Percentiles rank a stretch among this genome's conserved stretches.
Evolutionary conservation across 1,139 yeast species (phyloP).

Genomic region (Taphrina flavorubra): DNA sequence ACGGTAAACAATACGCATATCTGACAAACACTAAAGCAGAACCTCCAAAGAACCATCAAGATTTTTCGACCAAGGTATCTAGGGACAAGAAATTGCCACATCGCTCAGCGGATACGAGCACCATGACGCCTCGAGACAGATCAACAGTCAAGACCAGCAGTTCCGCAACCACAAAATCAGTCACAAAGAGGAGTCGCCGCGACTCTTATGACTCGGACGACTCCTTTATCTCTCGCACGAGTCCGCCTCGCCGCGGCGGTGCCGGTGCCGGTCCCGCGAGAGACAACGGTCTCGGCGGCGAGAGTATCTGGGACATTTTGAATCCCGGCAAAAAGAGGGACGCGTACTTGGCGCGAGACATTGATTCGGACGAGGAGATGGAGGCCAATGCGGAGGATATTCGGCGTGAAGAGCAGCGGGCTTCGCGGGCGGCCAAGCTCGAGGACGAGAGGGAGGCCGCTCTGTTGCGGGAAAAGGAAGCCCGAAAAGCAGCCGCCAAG

Average conservation of each 20-base stretch:
- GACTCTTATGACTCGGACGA: conserved; percentile 20
- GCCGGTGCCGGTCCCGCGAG: neutral
- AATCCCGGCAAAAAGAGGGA: conserved; percentile 58
- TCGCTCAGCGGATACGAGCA: neutral
- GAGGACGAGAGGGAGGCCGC: conserved; percentile 72
- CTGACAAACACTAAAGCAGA: conserved; percentile 1
- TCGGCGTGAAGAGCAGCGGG: conserved; percentile 74
- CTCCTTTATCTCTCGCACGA: neutral
- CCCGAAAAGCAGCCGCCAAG: conserved; percentile 51
- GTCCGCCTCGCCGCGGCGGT: neutral
- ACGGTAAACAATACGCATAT: conserved; percentile 34
- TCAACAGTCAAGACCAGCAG: neutral
- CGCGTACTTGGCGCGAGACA: conserved; percentile 53
- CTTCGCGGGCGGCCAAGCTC: conserved; percentile 64
- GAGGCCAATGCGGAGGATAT: conserved; percentile 92
- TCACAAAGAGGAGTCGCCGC: conserved; percentile 51
- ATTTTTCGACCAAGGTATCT: neutral
- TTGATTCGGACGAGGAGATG: conserved; percentile 76
- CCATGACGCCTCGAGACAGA: neutral
- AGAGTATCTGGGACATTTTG: conserved; percentile 76
- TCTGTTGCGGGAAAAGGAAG: conserved; percentile 60
- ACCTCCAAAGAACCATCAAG: neutral
- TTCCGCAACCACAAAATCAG: neutral
- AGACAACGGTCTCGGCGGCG: conserved; percentile 22
- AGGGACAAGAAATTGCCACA: too few species aligned